Conservation (phyloP, 1,139 yeast genomes). For the Saccharomyces uvarum region DNA sequence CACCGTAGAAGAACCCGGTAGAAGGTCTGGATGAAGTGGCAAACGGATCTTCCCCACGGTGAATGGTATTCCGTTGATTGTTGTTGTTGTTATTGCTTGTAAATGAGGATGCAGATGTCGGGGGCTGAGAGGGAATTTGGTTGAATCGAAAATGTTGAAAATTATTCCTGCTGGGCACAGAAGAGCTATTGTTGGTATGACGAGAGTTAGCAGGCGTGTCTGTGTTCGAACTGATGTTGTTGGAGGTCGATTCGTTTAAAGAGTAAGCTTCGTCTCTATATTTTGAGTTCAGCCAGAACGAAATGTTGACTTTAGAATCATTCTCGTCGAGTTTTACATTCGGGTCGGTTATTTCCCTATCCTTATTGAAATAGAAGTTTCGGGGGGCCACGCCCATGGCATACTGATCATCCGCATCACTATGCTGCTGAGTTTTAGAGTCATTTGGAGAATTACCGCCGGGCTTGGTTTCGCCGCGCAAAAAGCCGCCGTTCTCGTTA, state of each 20-base stretch:
- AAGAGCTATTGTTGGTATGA: neutral
- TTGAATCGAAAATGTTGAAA: conserved; percentile 5
- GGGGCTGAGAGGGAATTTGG: conserved; percentile 11
- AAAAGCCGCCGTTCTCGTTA: neutral
- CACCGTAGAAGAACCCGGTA: neutral
- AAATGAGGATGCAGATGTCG: conserved; percentile 13
- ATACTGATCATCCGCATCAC: neutral
- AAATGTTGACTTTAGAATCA: conserved; percentile 18
- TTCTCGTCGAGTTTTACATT: conserved; percentile 13
- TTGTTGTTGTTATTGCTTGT: neutral
- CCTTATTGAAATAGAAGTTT: conserved; percentile 19
- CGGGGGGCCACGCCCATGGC: conserved; percentile 19
- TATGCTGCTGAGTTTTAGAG: neutral
- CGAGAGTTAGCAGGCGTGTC: neutral
- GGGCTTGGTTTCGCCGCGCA: neutral
- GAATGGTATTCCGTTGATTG: neutral
- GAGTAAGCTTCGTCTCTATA: conserved; percentile 20
- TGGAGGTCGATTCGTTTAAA: conserved; percentile 8
- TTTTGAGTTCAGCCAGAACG: conserved; percentile 22
- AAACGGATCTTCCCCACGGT: conserved; percentile 2
- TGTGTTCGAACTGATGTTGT: neutral
- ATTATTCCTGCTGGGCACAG: conserved; percentile 2
- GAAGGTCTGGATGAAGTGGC: conserved; percentile 3
- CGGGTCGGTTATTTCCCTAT: conserved; percentile 21
- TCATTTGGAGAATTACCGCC: conserved; percentile 1